These are phyloP conservation scores for Oidiodendron maius DNA, from an alignment of 495 filamentous ascomycete genomes.

Conservation along the genomic window DNA sequence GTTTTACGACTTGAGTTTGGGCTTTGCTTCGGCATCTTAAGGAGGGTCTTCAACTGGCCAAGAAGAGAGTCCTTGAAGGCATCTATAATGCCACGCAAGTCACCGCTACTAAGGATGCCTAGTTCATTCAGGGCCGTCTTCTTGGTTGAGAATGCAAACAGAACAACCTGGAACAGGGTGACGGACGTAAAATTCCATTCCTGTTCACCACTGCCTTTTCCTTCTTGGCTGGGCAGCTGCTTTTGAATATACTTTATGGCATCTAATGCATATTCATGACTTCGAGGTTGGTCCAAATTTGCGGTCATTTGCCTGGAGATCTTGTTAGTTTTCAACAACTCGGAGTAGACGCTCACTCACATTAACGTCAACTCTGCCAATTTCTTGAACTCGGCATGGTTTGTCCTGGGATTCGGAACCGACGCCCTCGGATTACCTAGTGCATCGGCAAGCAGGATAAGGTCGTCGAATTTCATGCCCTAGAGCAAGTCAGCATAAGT, in stretches of 20 bases:
- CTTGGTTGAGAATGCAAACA: conserved; percentile 6
- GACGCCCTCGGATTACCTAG: conserved; percentile 9
- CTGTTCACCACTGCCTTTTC: conserved; percentile 7
- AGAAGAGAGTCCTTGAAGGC: conserved; percentile 11
- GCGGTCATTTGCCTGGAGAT: conserved; percentile 26
- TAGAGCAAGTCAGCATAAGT: conserved; percentile 6
- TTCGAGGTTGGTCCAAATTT: conserved; percentile 26
- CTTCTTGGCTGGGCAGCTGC: conserved; percentile 14
- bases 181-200: conserved; percentile 4
- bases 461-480: conserved; percentile 31
- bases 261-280: conserved; percentile 26
- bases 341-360: conserved; percentile 15
- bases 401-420: conserved; percentile 7
- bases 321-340: not conserved
- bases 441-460: conserved; percentile 25
- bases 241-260: conserved; percentile 22
- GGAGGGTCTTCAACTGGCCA: conserved; percentile 3
- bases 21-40: conserved; percentile 2
- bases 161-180: conserved; percentile 10
- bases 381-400: conserved; percentile 23
- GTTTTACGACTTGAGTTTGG: not conserved
- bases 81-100: not conserved
- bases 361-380: conserved; percentile 24
- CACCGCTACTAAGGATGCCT: conserved; percentile 4
- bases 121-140: conserved; percentile 1